Conservation (phyloP, 495 filamentous ascomycete genomes). For the Xylaria curta region DNA sequence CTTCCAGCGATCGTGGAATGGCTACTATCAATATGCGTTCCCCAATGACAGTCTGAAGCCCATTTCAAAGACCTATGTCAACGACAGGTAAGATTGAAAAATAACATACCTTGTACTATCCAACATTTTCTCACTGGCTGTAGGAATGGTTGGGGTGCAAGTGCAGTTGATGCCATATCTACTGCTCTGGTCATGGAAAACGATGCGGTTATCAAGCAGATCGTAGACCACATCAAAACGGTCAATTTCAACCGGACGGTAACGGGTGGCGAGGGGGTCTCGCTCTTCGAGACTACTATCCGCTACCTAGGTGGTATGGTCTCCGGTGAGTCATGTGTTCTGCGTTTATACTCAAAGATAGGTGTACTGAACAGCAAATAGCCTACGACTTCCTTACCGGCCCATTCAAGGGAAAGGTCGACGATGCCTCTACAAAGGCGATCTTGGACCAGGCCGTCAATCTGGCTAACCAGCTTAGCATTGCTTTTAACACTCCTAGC, state of each 20-base stretch:
- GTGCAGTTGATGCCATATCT: conserved; percentile 80
- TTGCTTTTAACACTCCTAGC: conserved; percentile 76
- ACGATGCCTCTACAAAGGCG: conserved; percentile 55
- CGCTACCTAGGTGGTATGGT: conserved; percentile 82
- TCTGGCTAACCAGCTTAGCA: conserved; percentile 75
- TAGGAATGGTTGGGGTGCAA: conserved; percentile 89
- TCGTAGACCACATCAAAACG: conserved; percentile 69
- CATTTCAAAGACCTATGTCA: conserved; percentile 64
- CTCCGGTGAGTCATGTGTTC: conserved; percentile 51
- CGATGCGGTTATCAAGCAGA: conserved; percentile 67
- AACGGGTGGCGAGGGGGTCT: conserved; percentile 57
- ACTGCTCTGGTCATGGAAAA: conserved; percentile 83
- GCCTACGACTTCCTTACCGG: conserved; percentile 83
- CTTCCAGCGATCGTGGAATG: conserved; percentile 80
- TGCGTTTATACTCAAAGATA: not conserved
- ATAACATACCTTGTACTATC: not conserved
- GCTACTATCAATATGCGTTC: conserved; percentile 81
- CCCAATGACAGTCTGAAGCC: conserved; percentile 80
- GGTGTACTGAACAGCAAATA: conserved; percentile 26
- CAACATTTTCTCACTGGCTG: conserved; percentile 16
- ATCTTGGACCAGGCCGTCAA: conserved; percentile 70
- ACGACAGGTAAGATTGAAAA: conserved; percentile 66
- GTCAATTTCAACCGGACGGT: conserved; percentile 72
- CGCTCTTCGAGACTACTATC: conserved; percentile 90
- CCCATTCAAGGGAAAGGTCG: conserved; percentile 60